Conservation (phyloP, 2,329 filamentous ascomycete species). For the Trichoderma atroviride region DNA sequence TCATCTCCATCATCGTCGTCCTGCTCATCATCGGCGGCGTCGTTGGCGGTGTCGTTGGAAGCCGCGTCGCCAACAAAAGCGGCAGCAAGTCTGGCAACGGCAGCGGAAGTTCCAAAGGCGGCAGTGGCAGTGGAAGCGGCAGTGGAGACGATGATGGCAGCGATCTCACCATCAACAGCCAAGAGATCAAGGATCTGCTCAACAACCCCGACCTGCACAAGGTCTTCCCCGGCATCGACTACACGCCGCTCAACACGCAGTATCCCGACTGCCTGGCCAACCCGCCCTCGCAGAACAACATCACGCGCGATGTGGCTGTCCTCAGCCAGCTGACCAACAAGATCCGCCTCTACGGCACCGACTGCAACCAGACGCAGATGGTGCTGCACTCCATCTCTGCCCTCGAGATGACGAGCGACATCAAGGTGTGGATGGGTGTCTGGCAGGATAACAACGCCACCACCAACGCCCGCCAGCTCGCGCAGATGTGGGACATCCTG, state of each 20-base stretch:
- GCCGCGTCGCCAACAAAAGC: conserved; percentile 61
- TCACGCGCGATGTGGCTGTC: conserved; percentile 88
- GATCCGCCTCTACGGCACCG: conserved; percentile 88
- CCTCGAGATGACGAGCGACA: conserved; percentile 67
- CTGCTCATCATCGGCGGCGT: conserved; percentile 71
- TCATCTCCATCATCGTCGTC: conserved; percentile 65
- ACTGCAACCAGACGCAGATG: conserved; percentile 98
- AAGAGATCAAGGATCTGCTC: conserved; percentile 78
- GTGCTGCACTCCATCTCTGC: conserved; percentile 78
- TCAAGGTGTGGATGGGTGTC: conserved; percentile 93
- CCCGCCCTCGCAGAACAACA: conserved; percentile 88
- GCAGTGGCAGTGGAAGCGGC: conserved; percentile 37
- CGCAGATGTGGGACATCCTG: conserved; percentile 82
- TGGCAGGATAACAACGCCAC: conserved; percentile 86
- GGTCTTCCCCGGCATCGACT: conserved; percentile 94
- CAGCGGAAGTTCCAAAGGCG: conserved; percentile 29
- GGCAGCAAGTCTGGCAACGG: conserved; percentile 41
- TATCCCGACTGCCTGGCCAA: conserved; percentile 79
- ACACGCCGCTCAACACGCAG: conserved; percentile 88
- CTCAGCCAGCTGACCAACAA: conserved; percentile 87
- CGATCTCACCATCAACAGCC: conserved; percentile 72
- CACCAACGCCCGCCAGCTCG: conserved; percentile 80
- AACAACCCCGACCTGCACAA: conserved; percentile 83
- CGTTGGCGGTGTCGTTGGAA: conserved; percentile 73
- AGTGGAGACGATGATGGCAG: conserved; percentile 66